Evolutionary conservation across 257 asterid species (phyloP).

Genomic region (Mitragyna speciosa): DNA sequence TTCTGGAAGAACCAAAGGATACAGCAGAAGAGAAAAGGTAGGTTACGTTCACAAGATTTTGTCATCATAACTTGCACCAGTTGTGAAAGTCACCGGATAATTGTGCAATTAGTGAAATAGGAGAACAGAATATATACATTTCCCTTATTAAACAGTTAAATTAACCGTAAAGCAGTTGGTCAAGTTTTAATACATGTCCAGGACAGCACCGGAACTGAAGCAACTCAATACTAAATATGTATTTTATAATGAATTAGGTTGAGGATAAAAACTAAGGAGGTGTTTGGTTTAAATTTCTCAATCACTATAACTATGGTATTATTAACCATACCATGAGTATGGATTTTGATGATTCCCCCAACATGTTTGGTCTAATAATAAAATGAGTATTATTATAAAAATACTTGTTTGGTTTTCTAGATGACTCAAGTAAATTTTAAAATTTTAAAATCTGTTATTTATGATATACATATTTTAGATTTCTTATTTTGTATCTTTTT

Average conservation of each 20-base stretch:
- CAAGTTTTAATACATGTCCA: neutral
- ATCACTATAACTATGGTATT: too few species aligned
- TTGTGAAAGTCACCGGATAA: neutral
- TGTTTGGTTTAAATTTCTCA: too few species aligned
- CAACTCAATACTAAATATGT: neutral
- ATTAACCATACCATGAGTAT: too few species aligned
- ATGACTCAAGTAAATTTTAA: too few species aligned
- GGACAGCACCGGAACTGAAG: neutral
- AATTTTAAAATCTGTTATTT: too few species aligned
- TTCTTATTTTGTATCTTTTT: too few species aligned
- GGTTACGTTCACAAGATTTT: neutral
- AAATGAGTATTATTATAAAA: too few species aligned
- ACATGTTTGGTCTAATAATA: too few species aligned
- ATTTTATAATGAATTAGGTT: neutral
- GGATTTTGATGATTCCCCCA: too few species aligned
- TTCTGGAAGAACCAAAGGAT: slow-evolving; percentile 55
- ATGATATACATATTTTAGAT: too few species aligned
- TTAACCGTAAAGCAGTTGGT: neutral
- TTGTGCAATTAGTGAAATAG: neutral
- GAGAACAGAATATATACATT: neutral
- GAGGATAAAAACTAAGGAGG: too few species aligned
- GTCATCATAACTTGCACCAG: neutral
- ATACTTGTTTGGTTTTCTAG: too few species aligned
- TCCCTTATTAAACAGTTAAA: neutral
- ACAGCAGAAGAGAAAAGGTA: slow-evolving; percentile 79